Conservation (phyloP, 1,284 basidiomycete species). For the Cutaneotrichosporon sp. region DNA sequence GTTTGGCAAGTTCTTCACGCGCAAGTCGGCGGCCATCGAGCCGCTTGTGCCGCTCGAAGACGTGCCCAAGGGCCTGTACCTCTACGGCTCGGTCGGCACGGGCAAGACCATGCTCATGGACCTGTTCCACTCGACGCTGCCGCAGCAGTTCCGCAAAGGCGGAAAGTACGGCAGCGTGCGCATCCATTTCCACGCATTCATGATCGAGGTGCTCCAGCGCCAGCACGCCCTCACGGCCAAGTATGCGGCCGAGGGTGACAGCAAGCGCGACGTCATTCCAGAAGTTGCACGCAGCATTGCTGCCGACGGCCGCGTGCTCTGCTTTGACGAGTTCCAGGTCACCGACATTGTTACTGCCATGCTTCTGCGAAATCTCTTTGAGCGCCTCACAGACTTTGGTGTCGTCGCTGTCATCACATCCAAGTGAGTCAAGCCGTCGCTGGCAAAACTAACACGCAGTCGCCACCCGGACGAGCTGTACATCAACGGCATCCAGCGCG, state of each 20-base stretch:
- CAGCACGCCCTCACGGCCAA: slow-evolving; percentile 59
- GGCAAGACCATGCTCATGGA: slow-evolving; percentile 99
- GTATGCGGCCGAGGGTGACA: slow-evolving; percentile 54
- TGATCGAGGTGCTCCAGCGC: slow-evolving; percentile 96
- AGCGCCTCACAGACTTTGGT: slow-evolving; percentile 76
- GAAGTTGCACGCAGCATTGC: slow-evolving; percentile 88
- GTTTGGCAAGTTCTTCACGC: slow-evolving; percentile 63
- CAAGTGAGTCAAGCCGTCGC: slow-evolving; percentile 59
- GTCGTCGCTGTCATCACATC: slow-evolving; percentile 95
- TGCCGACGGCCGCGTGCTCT: slow-evolving; percentile 75
- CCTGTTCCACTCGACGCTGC: slow-evolving; percentile 86
- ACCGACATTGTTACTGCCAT: slow-evolving; percentile 99
- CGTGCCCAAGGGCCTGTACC: slow-evolving; percentile 82
- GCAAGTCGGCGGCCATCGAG: slow-evolving; percentile 42
- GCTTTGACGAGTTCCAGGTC: slow-evolving; percentile 99
- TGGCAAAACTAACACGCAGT: slow-evolving; percentile 50
- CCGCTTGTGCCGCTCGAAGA: slow-evolving; percentile 46
- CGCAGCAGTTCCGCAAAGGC: slow-evolving; percentile 56
- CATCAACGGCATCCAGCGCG: slow-evolving; percentile 96
- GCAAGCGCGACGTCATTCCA: slow-evolving; percentile 64
- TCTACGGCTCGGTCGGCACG: slow-evolving; percentile 96
- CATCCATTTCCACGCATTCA: slow-evolving; percentile 96
- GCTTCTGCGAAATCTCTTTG: slow-evolving; percentile 86
- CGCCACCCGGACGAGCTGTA: slow-evolving; percentile 96
- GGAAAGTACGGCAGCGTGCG: slow-evolving; percentile 59